A percentile compares a stretch with the other conserved stretches of the same genome.
These are phyloP conservation scores for Talaromyces trachyspermus DNA, from an alignment of 495 filamentous ascomycete genomes.

Conservation along the genomic window DNA sequence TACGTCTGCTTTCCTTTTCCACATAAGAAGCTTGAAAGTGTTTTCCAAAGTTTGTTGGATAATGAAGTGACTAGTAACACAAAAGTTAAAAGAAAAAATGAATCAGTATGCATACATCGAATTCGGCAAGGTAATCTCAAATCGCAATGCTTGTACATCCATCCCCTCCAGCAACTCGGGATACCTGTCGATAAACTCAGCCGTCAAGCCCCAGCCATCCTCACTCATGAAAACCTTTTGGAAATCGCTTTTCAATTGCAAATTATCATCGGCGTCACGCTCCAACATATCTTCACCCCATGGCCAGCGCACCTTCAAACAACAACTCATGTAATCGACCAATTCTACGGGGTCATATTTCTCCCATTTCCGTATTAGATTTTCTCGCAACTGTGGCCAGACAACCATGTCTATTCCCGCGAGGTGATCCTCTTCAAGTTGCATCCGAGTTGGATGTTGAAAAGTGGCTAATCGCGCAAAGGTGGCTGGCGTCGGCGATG, in stretches of 20 bases:
- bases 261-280: conserved; percentile 16
- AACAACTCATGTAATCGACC: conserved; percentile 20
- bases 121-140: conserved; percentile 5
- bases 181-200: conserved; percentile 20
- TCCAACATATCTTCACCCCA: conserved; percentile 22
- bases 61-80: too few species aligned
- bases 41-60: too few species aligned
- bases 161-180: conserved; percentile 13
- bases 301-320: conserved; percentile 24
- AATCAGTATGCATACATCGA: conserved; percentile 2
- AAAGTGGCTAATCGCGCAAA: conserved; percentile 14
- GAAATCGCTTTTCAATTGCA: conserved; percentile 17
- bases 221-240: conserved; percentile 18
- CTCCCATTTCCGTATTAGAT: conserved; percentile 20
- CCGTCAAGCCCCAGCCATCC: conserved; percentile 22
- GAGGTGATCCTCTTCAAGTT: conserved; percentile 18
- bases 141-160: conserved; percentile 11
- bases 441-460: conserved; percentile 14
- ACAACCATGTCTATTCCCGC: conserved; percentile 13
- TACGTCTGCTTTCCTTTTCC: too few species aligned
- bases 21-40: too few species aligned
- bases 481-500: conserved; percentile 15
- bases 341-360: conserved; percentile 15
- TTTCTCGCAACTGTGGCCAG: conserved; percentile 17
- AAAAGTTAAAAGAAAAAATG: too few species aligned